Base-by-base conservation (phyloP, 2,329 filamentous ascomycete genomes). In the Penicillium expansum region DNA sequence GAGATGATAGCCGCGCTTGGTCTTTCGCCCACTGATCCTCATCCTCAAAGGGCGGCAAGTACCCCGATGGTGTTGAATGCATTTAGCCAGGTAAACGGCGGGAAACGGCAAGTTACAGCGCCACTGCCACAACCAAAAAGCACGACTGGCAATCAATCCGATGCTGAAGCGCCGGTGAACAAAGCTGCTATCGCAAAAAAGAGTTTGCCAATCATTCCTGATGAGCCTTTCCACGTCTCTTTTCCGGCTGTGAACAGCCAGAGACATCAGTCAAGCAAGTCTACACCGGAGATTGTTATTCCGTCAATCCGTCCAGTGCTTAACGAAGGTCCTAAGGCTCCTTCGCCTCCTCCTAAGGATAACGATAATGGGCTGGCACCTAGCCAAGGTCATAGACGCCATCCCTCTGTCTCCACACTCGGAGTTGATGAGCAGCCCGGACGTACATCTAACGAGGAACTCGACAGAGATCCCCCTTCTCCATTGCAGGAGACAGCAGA, bases 321-420 rank as follows among this genome's bases (percentile, higher is more conserved):
- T n/a, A 59, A 61, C 20, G 53, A 60, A 24, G 33, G 50, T 20
- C 24, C 24, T 41, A 53, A 57, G 9, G 43, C 57, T 13, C 41
- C 48, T 29, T 41, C 51, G 33, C 53, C 57, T 37, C 55, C 56
- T 27, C 51, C 59, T 13, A 53, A 60, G 42, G 52, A 58, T 41
- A 20, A 48, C 20, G 47, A 56, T 38, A 18, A 57, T 18, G 50
- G 39, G 13, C 55, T 54, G 38, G 45, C 43, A 9, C 58, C 56
- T 35, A 45, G 51, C 52, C 45, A 44, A n/a, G 57, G 58, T 16
- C 39, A 49, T 38, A 41, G 29, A n/a, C 57, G 59, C 16, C 62
- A 64, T 32, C 50, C 58, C n/a, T 71, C 69, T 1, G 52, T 69
- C 43, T 71, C 69, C 27, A 67, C 68, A 16, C 61, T 71, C 51